Percentiles rank a stretch among this genome's conserved stretches.
These are phyloP conservation scores for Clarireedia sp. DNA, from an alignment of 2,329 filamentous ascomycete species.

Conservation along the genomic window DNA sequence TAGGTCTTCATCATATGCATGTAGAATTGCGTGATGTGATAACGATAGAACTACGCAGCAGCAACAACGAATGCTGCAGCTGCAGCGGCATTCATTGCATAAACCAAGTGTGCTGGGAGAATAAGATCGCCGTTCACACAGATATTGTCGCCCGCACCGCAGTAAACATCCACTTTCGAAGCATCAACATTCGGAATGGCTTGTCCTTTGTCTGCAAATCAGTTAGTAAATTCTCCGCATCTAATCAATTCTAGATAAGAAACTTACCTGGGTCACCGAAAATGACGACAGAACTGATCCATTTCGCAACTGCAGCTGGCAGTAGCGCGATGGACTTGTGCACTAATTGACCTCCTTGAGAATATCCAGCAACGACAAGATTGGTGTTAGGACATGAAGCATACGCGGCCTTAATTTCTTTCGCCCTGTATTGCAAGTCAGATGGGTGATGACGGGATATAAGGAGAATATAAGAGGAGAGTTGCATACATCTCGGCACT, in stretches of 20 bases:
- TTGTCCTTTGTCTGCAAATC: slow-evolving; percentile 14
- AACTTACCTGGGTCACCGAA: slow-evolving; percentile 36
- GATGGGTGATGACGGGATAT: neutral
- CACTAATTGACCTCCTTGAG: slow-evolving; percentile 39
- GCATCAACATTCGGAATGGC: slow-evolving; percentile 20
- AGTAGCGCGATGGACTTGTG: slow-evolving; percentile 33
- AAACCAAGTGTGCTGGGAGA: slow-evolving; percentile 34
- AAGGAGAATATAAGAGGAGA: neutral
- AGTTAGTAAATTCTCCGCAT: neutral
- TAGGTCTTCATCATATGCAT: neutral
- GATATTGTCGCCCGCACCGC: slow-evolving; percentile 42
- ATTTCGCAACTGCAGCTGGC: slow-evolving; percentile 20
- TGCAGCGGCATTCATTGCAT: slow-evolving; percentile 30
- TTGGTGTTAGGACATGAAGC: slow-evolving; percentile 32
- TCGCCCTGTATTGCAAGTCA: slow-evolving; percentile 15
- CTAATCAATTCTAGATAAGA: neutral
- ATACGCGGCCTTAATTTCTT: slow-evolving; percentile 28
- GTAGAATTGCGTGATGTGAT: neutral
- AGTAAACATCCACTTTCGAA: slow-evolving; percentile 36
- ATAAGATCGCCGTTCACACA: slow-evolving; percentile 39
- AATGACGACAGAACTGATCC: slow-evolving; percentile 34
- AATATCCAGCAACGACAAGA: slow-evolving; percentile 35
- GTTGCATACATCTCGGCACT: slow-evolving; percentile 23
- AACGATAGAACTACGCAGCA: neutral
- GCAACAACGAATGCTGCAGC: slow-evolving; percentile 32